A percentile compares a stretch with the other conserved stretches of the same genome.
phyloP scores from a whole-genome alignment of 306 rosid species.

The Ammopiptanthus mongolicus region DNA sequence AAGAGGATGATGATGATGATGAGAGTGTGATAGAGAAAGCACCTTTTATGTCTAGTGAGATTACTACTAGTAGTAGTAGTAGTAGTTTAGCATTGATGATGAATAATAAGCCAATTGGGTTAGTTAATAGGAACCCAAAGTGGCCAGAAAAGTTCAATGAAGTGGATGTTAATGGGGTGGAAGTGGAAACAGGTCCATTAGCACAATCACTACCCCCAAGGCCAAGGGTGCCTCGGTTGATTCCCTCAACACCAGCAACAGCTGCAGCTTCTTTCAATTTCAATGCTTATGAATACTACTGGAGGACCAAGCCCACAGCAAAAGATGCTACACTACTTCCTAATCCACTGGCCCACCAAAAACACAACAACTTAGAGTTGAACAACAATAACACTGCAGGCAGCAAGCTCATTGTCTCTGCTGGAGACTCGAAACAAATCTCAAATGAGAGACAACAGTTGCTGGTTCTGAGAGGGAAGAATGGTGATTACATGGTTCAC shows the following conservation, averaged over 20 bases:
- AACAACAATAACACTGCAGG: slow-evolving; percentile 5
- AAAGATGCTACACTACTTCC: not conserved
- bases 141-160: slow-evolving; percentile 52
- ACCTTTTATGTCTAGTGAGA: slow-evolving; percentile 29
- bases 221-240: slow-evolving; percentile 38
- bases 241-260: slow-evolving; percentile 34
- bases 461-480: slow-evolving; percentile 53
- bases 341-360: slow-evolving; percentile 18
- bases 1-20: not conserved
- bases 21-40: slow-evolving; percentile 30
- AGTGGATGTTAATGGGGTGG: slow-evolving; percentile 25
- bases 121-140: slow-evolving; percentile 42
- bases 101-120: slow-evolving; percentile 47
- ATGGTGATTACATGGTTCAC: slow-evolving; percentile 58
- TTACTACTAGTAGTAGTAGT: slow-evolving; percentile 20
- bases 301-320: slow-evolving; percentile 50
- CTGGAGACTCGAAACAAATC: slow-evolving; percentile 14
- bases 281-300: slow-evolving; percentile 64
- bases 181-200: slow-evolving; percentile 16
- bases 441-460: slow-evolving; percentile 41
- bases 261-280: slow-evolving; percentile 53
- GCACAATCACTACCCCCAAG: slow-evolving; percentile 65
- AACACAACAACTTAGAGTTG: not conserved
- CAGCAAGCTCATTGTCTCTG: slow-evolving; percentile 21
- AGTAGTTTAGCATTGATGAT: slow-evolving; percentile 45